Evolutionary conservation across 495 filamentous ascomycete species (phyloP).

Genomic region (Penicillium turbatum): DNA sequence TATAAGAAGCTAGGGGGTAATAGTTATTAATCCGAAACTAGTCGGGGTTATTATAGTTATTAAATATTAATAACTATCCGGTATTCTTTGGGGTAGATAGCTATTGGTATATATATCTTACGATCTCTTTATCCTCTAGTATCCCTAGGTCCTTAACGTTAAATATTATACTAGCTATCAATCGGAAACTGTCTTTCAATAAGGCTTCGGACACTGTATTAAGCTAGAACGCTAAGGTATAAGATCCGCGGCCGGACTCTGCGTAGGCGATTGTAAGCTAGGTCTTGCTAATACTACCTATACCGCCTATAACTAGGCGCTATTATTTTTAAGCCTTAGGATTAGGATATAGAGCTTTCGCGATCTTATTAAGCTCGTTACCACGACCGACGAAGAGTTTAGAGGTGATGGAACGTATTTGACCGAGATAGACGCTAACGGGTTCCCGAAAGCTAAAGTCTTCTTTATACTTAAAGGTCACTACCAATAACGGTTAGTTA

Average conservation of each 20-base stretch:
- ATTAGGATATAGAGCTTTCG: no score
- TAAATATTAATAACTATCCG: conserved; percentile 11
- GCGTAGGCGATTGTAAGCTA: conserved; percentile 15
- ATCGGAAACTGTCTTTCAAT: conserved; percentile 12
- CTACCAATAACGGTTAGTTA: no score
- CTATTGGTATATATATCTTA: background rate
- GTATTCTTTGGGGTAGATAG: conserved; percentile 6
- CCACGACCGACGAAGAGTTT: no score
- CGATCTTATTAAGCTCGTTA: no score
- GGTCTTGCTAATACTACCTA: conserved; percentile 15
- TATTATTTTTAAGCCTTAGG: background rate
- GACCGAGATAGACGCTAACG: no score
- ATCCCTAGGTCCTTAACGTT: background rate
- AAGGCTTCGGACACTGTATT: conserved; percentile 8
- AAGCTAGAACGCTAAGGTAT: conserved; percentile 10
- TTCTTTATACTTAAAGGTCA: no score
- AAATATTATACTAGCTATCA: background rate
- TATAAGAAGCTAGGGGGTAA: conserved; percentile 2
- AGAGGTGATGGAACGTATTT: no score
- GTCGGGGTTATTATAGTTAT: conserved; percentile 11
- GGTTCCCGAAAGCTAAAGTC: no score
- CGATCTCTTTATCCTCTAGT: background rate
- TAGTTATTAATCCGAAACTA: conserved; percentile 5
- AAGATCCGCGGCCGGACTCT: background rate
- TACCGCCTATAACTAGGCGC: background rate